Percentiles rank a stretch among this genome's conserved stretches.
Evolutionary conservation across 2,329 filamentous ascomycete genomes (phyloP).

Genomic region (Trichoderma sp.): DNA sequence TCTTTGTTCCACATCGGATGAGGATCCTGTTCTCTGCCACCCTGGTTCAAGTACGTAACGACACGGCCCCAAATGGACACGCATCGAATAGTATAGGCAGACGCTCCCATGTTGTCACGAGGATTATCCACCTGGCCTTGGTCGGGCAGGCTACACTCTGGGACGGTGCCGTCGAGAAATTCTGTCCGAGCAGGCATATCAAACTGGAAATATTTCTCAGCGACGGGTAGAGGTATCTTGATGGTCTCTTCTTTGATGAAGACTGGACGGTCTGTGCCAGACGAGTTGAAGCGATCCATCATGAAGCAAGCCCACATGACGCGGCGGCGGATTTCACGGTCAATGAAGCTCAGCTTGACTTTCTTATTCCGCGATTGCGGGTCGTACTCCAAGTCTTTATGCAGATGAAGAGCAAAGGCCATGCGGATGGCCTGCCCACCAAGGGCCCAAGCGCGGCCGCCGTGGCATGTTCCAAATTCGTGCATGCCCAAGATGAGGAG

Average conservation of each 20-base stretch:
- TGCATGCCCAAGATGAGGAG: slow-evolving; percentile 85
- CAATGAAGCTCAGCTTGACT: slow-evolving; percentile 76
- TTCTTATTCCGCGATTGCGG: slow-evolving; percentile 61
- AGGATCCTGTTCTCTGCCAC: slow-evolving; percentile 74
- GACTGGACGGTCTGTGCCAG: slow-evolving; percentile 85
- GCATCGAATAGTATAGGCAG: slow-evolving; percentile 81
- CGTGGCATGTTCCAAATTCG: slow-evolving; percentile 95
- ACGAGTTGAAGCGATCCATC: slow-evolving; percentile 97
- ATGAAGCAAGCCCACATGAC: slow-evolving; percentile 99
- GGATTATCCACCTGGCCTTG: slow-evolving; percentile 64
- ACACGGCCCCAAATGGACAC: slow-evolving; percentile 89
- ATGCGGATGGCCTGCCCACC: slow-evolving; percentile 93
- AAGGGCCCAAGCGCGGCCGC: slow-evolving; percentile 91
- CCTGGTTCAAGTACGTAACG: slow-evolving; percentile 85
- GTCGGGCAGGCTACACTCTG: slow-evolving; percentile 58
- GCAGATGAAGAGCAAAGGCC: slow-evolving; percentile 92
- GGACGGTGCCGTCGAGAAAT: slow-evolving; percentile 68
- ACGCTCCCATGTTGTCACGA: slow-evolving; percentile 87
- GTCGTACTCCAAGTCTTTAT: slow-evolving; percentile 85
- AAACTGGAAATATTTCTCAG: slow-evolving; percentile 83
- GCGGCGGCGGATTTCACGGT: slow-evolving; percentile 85
- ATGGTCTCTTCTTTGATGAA: slow-evolving; percentile 89
- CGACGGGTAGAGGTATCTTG: slow-evolving; percentile 85
- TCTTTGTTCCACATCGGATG: slow-evolving; percentile 76
- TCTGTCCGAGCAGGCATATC: slow-evolving; percentile 89